These are phyloP conservation scores for Claviceps sp. DNA, from an alignment of 2,329 filamentous ascomycete genomes.

Conservation along the genomic window DNA sequence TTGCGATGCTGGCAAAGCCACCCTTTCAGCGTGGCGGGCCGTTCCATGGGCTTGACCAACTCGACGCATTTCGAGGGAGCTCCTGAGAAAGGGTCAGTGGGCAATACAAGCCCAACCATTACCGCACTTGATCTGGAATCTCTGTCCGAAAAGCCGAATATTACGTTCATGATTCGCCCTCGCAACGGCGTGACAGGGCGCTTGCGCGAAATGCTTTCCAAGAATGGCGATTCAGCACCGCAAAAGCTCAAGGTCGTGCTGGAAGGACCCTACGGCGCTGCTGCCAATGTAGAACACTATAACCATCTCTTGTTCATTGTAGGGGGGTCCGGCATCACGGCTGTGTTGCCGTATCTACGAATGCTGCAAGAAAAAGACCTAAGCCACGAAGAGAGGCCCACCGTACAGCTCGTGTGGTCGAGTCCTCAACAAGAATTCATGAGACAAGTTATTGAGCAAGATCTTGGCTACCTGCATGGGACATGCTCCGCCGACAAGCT, in stretches of 20 bases:
- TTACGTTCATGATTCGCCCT: slow-evolving; percentile 24
- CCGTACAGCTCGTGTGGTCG: not conserved
- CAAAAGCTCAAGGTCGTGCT: not conserved
- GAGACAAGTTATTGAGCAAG: not conserved
- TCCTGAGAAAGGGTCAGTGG: not conserved
- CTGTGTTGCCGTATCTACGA: slow-evolving; percentile 18
- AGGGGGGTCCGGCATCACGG: slow-evolving; percentile 25
- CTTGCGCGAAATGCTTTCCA: slow-evolving; percentile 12
- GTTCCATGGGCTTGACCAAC: not conserved
- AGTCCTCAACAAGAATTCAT: not conserved
- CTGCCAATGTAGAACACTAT: not conserved
- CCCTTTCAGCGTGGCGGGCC: slow-evolving; percentile 25
- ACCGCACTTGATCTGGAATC: not conserved
- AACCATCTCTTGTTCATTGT: slow-evolving; percentile 17
- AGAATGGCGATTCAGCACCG: slow-evolving; percentile 8
- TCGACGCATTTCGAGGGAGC: not conserved
- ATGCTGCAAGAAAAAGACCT: slow-evolving; percentile 9
- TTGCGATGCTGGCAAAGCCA: slow-evolving; percentile 26
- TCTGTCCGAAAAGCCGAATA: slow-evolving; percentile 6
- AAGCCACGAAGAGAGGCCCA: not conserved
- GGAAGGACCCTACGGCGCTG: not conserved
- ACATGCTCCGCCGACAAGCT: not conserved
- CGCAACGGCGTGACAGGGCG: slow-evolving; percentile 22
- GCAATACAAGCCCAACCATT: not conserved
- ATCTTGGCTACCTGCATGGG: not conserved